Conservation (phyloP, 1,139 yeast genomes). For the Geotrichum aggregatum region DNA sequence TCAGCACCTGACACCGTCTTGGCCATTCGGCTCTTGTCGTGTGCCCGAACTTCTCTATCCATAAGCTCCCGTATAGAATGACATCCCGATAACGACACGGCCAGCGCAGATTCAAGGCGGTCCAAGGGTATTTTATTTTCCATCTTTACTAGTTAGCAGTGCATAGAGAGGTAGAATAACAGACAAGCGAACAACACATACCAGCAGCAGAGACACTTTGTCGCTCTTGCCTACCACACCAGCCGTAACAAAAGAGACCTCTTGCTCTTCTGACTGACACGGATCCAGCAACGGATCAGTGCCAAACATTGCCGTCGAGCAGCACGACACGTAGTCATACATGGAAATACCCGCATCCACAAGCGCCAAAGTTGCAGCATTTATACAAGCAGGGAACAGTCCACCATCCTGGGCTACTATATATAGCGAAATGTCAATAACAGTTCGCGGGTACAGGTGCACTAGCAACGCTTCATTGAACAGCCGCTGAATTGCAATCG, state of each 20-base stretch:
- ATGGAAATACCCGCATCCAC: slow-evolving; percentile 94
- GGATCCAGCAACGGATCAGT: slow-evolving; percentile 72
- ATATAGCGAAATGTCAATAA: slow-evolving; percentile 66
- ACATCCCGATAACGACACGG: slow-evolving; percentile 88
- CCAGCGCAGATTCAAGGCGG: slow-evolving; percentile 66
- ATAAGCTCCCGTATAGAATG: slow-evolving; percentile 75
- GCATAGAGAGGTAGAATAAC: neutral
- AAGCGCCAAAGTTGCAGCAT: slow-evolving; percentile 85
- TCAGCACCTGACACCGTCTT: slow-evolving; percentile 2
- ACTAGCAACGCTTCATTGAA: slow-evolving; percentile 75
- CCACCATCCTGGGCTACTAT: slow-evolving; percentile 92
- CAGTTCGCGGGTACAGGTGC: slow-evolving; percentile 76
- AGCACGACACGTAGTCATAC: slow-evolving; percentile 83
- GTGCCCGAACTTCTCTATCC: slow-evolving; percentile 78
- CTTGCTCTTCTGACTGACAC: slow-evolving; percentile 76
- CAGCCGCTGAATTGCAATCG: slow-evolving; percentile 69
- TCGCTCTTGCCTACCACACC: slow-evolving; percentile 83
- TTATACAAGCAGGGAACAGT: slow-evolving; percentile 68
- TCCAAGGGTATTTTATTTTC: slow-evolving; percentile 88
- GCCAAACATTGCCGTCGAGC: slow-evolving; percentile 75
- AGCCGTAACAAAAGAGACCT: slow-evolving; percentile 72
- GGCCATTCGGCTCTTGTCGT: slow-evolving; percentile 49
- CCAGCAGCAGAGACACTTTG: slow-evolving; percentile 62
- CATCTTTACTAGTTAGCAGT: slow-evolving; percentile 33
- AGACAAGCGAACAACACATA: neutral